phyloP scores from a whole-genome alignment of 345 rosid genomes.

The Gossypium thurberi region DNA sequence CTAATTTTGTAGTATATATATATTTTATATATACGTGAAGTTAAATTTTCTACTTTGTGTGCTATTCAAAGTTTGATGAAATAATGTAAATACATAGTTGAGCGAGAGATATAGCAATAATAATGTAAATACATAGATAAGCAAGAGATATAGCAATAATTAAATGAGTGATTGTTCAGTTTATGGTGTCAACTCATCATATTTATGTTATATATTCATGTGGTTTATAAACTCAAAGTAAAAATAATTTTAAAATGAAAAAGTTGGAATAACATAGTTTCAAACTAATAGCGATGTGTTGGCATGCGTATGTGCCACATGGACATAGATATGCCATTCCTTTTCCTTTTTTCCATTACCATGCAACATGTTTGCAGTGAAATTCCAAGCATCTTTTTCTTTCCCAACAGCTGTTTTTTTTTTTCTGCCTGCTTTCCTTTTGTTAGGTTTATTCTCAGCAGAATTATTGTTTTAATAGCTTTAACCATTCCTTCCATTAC shows the following conservation, averaged over 20 bases:
- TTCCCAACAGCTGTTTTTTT: slow-evolving; percentile 6
- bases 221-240: too few relatives aligned
- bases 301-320: slow-evolving; percentile 16
- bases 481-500: not conserved
- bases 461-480: slow-evolving; percentile 7
- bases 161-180: slow-evolving; percentile 23
- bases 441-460: slow-evolving; percentile 10
- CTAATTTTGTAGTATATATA: slow-evolving; percentile 17
- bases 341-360: slow-evolving; percentile 23
- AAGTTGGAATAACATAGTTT: not conserved
- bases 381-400: slow-evolving; percentile 29
- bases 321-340: slow-evolving; percentile 25
- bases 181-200: slow-evolving; percentile 4
- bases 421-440: not conserved
- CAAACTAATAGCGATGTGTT: slow-evolving; percentile 14
- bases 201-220: not conserved
- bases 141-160: slow-evolving; percentile 1
- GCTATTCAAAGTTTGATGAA: not conserved
- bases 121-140: not conserved
- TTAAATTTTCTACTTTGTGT: slow-evolving; percentile 9
- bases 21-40: not conserved
- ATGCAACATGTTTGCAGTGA: slow-evolving; percentile 16
- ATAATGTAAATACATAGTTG: not conserved
- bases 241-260: not conserved
- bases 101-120: slow-evolving; percentile 1